These are phyloP conservation scores for Microcyclosporella mali DNA, from an alignment of 2,329 filamentous ascomycete genomes.

Conservation along the genomic window DNA sequence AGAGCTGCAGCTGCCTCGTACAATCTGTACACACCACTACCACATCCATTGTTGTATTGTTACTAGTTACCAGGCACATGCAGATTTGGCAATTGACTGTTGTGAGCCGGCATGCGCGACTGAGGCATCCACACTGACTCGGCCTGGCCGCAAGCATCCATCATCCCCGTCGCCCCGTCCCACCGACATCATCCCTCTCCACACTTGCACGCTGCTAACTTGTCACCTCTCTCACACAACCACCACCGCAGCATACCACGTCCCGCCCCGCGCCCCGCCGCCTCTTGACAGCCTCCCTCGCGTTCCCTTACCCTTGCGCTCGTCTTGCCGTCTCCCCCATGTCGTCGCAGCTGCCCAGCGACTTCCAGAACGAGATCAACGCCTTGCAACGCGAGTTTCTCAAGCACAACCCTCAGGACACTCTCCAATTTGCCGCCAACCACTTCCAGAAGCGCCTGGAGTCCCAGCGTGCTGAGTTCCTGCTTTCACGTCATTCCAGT, in stretches of 20 bases:
- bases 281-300: background rate
- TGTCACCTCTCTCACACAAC: background rate
- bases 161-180: too few relatives aligned
- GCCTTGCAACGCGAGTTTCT: slow-evolving; percentile 57
- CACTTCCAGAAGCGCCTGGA: slow-evolving; percentile 61
- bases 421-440: slow-evolving; percentile 65
- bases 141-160: too few relatives aligned
- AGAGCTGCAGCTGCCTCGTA: too few relatives aligned
- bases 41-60: too few relatives aligned
- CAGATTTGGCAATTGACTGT: too few relatives aligned
- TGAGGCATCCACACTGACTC: too few relatives aligned
- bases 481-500: slow-evolving; percentile 44
- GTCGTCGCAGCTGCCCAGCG: slow-evolving; percentile 38
- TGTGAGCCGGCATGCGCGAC: too few relatives aligned
- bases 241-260: background rate
- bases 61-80: too few relatives aligned
- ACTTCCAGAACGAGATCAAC: slow-evolving; percentile 58
- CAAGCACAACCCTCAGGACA: slow-evolving; percentile 54
- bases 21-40: too few relatives aligned
- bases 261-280: background rate
- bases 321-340: slow-evolving; percentile 11
- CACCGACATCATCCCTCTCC: slow-evolving; percentile 1
- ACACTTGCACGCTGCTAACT: background rate
- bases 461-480: slow-evolving; percentile 55
- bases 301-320: background rate